Percentiles rank a stretch among this genome's conserved stretches.
phyloP scores from a whole-genome alignment of 495 filamentous ascomycete genomes.

The Barbatosphaeria neglecta region DNA sequence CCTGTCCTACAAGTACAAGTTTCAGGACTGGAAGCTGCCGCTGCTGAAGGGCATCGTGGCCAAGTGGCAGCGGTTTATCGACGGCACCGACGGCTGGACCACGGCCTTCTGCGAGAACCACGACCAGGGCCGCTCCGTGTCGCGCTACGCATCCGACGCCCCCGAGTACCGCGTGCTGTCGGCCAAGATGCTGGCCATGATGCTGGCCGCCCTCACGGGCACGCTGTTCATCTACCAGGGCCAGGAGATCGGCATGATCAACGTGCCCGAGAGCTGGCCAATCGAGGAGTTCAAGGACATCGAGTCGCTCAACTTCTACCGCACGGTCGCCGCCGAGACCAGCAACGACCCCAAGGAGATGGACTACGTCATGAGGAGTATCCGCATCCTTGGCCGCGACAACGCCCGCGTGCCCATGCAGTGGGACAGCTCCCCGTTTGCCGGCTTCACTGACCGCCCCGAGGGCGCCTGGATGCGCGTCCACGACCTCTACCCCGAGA shows the following conservation, averaged over 20 bases:
- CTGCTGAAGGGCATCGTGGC: slow-evolving; percentile 47
- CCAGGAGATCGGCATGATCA: slow-evolving; percentile 66
- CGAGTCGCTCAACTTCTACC: slow-evolving; percentile 54
- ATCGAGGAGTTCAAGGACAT: slow-evolving; percentile 64
- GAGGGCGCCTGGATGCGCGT: slow-evolving; percentile 43
- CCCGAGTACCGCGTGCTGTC: slow-evolving; percentile 33
- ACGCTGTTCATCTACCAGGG: slow-evolving; percentile 69
- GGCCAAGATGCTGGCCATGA: slow-evolving; percentile 46
- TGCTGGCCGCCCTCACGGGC: slow-evolving; percentile 42
- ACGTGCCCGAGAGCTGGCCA: slow-evolving; percentile 51
- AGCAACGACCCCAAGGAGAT: slow-evolving; percentile 31
- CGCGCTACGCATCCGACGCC: slow-evolving; percentile 40
- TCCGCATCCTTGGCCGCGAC: slow-evolving; percentile 46
- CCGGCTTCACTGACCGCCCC: slow-evolving; percentile 14
- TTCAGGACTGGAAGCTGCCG: slow-evolving; percentile 34
- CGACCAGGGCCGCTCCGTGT: slow-evolving; percentile 54
- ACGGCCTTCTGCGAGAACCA: slow-evolving; percentile 65
- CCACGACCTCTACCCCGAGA: slow-evolving; percentile 37
- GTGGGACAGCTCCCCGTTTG: slow-evolving; percentile 33
- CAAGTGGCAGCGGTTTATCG: slow-evolving; percentile 58
- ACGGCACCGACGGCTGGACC: slow-evolving; percentile 60
- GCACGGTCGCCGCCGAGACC: slow-evolving; percentile 15
- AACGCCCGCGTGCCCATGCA: slow-evolving; percentile 50
- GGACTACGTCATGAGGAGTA: slow-evolving; percentile 39
- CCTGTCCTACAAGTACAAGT: slow-evolving; percentile 25